These are phyloP conservation scores for Dactylonectria macrodidyma DNA, from an alignment of 2,329 filamentous ascomycete genomes.

Conservation along the genomic window DNA sequence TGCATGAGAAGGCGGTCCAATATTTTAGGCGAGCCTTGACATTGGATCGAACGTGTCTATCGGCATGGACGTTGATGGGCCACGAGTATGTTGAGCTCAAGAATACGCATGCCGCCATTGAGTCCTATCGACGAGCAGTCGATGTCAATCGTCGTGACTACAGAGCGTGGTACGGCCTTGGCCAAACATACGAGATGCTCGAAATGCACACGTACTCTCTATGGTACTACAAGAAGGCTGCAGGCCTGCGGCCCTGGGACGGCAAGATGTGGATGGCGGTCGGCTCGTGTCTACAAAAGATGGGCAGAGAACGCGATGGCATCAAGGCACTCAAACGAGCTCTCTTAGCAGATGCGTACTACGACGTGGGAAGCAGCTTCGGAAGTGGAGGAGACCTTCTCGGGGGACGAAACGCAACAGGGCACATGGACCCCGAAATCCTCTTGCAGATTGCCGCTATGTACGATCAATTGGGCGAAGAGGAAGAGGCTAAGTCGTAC, in stretches of 20 bases:
- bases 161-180: constrained; percentile 96
- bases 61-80: constrained; percentile 98
- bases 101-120: constrained; percentile 97
- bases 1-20: constrained; percentile 98
- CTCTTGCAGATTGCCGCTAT: constrained; percentile 90
- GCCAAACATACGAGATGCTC: constrained; percentile 96
- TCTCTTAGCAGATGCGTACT: constrained; percentile 88
- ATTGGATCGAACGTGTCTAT: constrained; percentile 90
- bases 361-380: constrained; percentile 75
- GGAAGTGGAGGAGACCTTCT: constrained; percentile 62
- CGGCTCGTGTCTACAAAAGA: constrained; percentile 90
- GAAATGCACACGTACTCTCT: constrained; percentile 98
- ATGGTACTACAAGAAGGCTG: constrained; percentile 98
- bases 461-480: constrained; percentile 85
- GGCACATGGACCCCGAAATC: constrained; percentile 88
- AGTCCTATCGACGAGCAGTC: constrained; percentile 94
- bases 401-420: constrained; percentile 64
- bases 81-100: constrained; percentile 99
- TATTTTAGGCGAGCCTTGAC: constrained; percentile 96
- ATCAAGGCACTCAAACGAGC: constrained; percentile 97
- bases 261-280: constrained; percentile 99
- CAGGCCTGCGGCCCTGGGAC: constrained; percentile 93
- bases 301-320: constrained; percentile 87
- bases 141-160: constrained; percentile 98
- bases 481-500: constrained; percentile 87